Base-by-base conservation (phyloP, 2,329 filamentous ascomycete genomes). In the Penicillium sp. region DNA sequence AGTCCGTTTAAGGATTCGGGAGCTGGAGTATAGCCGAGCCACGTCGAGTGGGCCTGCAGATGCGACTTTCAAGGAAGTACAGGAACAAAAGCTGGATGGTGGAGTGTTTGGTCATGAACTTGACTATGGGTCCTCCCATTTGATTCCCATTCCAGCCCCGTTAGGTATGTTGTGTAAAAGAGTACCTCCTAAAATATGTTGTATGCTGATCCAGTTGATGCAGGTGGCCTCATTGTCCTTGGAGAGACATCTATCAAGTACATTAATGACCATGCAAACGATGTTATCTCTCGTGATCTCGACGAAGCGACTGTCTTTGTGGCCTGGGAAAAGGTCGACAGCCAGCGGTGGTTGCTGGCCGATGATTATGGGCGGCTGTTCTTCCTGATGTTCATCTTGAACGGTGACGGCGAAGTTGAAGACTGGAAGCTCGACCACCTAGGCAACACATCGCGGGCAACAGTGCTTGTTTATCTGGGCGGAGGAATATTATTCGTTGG, bases 281-380 rank as follows among this genome's bases (percentile, higher is more conserved):
- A 81, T 21, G 76, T 76, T 9, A 76, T 88, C 9, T 79, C 82
- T 13, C 76, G 81, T 7, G 70, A 75, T 0, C 68, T 96, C 2
- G 73, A 80, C 1, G 82, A 91, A 41, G 79, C 89, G 1, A 88
- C 85, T 2, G 83, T 95, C 23, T 97, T 94, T 54, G 84, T 93
- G n/a, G 82, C 88, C 2, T 98, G 91, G 90, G 86, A 86, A 47
- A 80, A 84, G 55, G 82, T 93, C 36, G 87, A 97, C 56, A 80
- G 81, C 16, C 83, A 84, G 26, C 78, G 84, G 56, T 97, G 89
- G 70, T 74, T 96, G n/a, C 70, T 98, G 2, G 89, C 86, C 1
- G 93, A 98, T 60, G 89, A 96, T 54, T 96, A 93, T 59, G 91
- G 93, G 11, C 79, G 78, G 34, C 66, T 98, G 16, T 89, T 91